Conservation (phyloP, 1,284 basidiomycete genomes). For the Marasmius sp. region DNA sequence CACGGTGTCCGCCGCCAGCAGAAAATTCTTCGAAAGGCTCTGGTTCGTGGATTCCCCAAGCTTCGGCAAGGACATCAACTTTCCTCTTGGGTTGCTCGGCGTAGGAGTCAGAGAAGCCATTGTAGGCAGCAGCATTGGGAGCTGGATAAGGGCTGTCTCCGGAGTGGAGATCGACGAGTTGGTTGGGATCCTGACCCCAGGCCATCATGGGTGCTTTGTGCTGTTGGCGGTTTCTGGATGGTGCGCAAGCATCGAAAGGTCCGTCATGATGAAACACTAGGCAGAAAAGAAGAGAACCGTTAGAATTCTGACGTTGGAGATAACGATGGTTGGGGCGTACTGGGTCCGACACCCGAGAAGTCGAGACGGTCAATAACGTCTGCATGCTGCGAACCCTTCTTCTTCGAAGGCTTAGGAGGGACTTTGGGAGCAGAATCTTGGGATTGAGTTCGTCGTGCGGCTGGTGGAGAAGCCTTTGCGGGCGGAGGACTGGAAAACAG, state of each 20-base stretch:
- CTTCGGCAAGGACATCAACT: conserved; percentile 79
- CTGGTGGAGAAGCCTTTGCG: conserved; percentile 31
- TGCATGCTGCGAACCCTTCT: conserved; percentile 70
- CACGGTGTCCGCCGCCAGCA: conserved; percentile 64
- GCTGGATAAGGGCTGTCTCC: conserved; percentile 53
- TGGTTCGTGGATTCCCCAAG: conserved; percentile 86
- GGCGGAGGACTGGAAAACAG: conserved; percentile 22
- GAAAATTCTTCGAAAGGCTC: conserved; percentile 87
- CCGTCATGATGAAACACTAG: conserved; percentile 87
- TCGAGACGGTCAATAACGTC: conserved; percentile 68
- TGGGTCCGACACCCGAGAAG: conserved; percentile 66
- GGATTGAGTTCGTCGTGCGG: conserved; percentile 62
- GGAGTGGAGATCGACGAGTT: conserved; percentile 32
- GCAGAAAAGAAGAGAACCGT: conserved; percentile 13
- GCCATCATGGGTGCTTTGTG: conserved; percentile 80
- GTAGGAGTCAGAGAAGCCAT: conserved; percentile 43
- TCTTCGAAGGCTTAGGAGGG: conserved; percentile 45
- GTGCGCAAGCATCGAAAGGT: conserved; percentile 85
- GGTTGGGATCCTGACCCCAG: conserved; percentile 57
- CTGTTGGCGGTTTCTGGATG: conserved; percentile 78
- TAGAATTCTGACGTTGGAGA: conserved; percentile 15
- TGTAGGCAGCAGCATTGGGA: conserved; percentile 40
- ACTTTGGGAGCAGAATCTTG: conserved; percentile 62
- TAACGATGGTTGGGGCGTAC: conserved; percentile 40
- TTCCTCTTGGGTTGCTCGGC: conserved; percentile 71